phyloP scores from a whole-genome alignment of 176 grass and related monocot species.

The Ensete ventricosum region DNA sequence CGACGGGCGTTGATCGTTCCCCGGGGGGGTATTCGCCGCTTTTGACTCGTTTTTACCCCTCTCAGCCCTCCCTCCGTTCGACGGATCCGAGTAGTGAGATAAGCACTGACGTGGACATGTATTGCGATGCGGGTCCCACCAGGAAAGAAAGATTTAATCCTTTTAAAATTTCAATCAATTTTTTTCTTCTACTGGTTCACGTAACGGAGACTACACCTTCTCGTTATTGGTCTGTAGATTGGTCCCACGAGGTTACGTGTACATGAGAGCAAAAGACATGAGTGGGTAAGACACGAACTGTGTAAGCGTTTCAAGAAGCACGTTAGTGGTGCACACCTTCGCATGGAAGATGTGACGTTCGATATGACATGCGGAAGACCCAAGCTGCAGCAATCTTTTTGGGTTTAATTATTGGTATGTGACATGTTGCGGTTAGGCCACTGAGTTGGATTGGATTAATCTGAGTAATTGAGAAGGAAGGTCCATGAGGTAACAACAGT shows the following conservation, averaged over 20 bases:
- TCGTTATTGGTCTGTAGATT: not conserved
- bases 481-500: no score
- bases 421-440: no score
- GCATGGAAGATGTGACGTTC: not conserved
- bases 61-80: not conserved
- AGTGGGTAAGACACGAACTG: not conserved
- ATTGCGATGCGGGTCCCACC: not conserved
- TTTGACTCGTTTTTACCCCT: not conserved
- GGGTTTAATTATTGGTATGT: no score
- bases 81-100: slow-evolving; percentile 2
- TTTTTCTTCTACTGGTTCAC: not conserved
- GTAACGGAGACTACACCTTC: not conserved
- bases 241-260: not conserved
- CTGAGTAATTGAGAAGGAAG: no score
- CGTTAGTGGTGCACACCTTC: not conserved
- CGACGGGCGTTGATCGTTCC: not conserved
- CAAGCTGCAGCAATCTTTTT: no score
- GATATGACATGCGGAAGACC: not conserved
- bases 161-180: not conserved
- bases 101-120: not conserved
- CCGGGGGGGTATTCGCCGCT: not conserved
- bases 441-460: no score
- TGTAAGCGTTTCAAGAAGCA: not conserved
- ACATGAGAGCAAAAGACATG: not conserved
- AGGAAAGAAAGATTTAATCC: not conserved